Base-by-base conservation (phyloP, 192 early-diverging fungal genomes). In the Spizellomyces punctatus region DNA sequence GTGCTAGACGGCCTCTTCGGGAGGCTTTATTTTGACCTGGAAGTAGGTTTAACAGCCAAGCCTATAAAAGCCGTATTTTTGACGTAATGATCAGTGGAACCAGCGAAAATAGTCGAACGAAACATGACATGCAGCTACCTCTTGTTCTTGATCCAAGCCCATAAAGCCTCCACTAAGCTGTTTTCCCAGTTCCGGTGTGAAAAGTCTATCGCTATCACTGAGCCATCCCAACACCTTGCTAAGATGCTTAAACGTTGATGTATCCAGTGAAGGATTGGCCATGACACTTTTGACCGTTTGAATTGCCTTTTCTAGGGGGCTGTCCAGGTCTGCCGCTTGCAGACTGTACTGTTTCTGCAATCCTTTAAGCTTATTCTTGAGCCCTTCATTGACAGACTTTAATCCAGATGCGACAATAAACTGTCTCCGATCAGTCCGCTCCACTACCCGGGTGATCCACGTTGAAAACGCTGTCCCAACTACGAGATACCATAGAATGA, bases 291-390 rank as follows among this genome's bases (percentile, higher is more conserved):
- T 81, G 41, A 76, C 44, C 1, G 58, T 55, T 22, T 58, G 44
- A 36, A 81, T 79, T 6, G 73, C 73, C 52, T 81, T 81, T 68
- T 81, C 79, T 6, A 81, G 49, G 54, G 79, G 79, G 6, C 72
- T 81, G 12, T 81, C 79, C 17, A 81, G 44, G 66, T 81, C 79
- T 14, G 74, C 79, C 14, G 75, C 67, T 44, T 67, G 66, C 10
- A 46, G 22, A 10, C 49, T 57, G 55, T 72, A 74, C n/a, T 71
- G 19, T 22, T 54, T 27, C 52, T 80, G 68, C 47, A 80, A 57
- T 8, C 75, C 78, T 8, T 58, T 62, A 12, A 80, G 45, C 48
- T 72, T 63, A n/a, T 63, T 50, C 17, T 50, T 43, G 17, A 80
- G 58, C 47, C 77, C 77, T 12, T 44, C n/a, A 59, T 80, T 80